Evolutionary conservation across 768 basidiomycete genomes (phyloP).

Genomic region (Leccinum disarticulatum): DNA sequence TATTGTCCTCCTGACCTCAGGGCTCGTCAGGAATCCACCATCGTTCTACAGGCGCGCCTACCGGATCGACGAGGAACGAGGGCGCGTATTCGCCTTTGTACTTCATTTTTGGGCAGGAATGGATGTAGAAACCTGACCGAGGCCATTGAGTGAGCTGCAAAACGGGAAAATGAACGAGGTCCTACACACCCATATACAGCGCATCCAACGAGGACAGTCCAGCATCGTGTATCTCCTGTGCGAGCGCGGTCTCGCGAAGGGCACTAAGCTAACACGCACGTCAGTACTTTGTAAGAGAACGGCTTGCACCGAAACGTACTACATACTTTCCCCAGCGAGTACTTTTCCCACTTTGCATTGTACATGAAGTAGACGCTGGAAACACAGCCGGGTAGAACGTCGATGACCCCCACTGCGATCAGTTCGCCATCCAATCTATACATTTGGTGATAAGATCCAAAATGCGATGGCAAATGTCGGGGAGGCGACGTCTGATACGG

Average conservation of each 20-base stretch:
- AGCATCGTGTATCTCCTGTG: constrained; percentile 68
- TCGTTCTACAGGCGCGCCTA: constrained; percentile 32
- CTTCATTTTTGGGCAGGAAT: constrained; percentile 91
- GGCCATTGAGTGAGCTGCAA: background rate
- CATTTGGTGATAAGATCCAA: constrained; percentile 92
- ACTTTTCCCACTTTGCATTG: constrained; percentile 63
- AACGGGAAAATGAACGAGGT: background rate
- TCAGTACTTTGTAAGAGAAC: background rate
- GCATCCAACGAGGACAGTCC: constrained; percentile 63
- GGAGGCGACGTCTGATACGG: constrained; percentile 52
- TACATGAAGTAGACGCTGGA: constrained; percentile 92
- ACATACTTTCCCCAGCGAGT: constrained; percentile 75
- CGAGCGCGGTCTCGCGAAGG: constrained; percentile 75
- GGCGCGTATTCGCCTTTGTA: constrained; percentile 95
- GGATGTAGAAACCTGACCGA: constrained; percentile 81
- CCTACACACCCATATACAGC: constrained; percentile 80
- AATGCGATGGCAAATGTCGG: constrained; percentile 63
- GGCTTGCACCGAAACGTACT: background rate
- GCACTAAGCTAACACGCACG: constrained; percentile 67
- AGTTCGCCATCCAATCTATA: constrained; percentile 81
- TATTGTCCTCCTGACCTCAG: constrained; percentile 62
- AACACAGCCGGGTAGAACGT: constrained; percentile 85
- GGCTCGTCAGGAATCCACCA: constrained; percentile 4
- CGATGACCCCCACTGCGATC: constrained; percentile 84
- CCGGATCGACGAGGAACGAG: constrained; percentile 86